Evolutionary conservation across 768 basidiomycete genomes (phyloP), one percentile per base, ranked within the genome.

Genomic region (Boletus rufocinnamomeus): DNA sequence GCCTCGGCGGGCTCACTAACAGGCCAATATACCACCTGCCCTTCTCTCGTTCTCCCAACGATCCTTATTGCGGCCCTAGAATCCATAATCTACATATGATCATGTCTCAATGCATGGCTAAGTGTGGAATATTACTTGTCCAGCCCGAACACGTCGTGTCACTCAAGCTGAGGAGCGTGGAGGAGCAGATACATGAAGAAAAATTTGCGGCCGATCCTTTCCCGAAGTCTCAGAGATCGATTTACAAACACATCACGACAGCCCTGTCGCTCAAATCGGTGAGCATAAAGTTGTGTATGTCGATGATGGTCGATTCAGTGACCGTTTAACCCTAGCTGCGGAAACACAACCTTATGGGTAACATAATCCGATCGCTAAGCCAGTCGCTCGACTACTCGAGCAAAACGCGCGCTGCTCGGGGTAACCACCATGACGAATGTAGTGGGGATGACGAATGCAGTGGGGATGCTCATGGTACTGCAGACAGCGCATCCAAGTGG

Each of bases 81-180:
- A 55, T 72, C 8, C 21, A 54, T 2, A 43, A 43, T 13, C 68
- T 81, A 17, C 60, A 60, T 10, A 21, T 44, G 21, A 53, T 83
- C 19, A 72, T 75, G 53, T 60, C 72, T 34, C 67, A 68, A 28
- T 84, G 82, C 56, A 68, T 65, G 52, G 52, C 52, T 0, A 64
- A 64, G 43, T 61, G 70, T 27, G 82, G 82, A 0, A 60, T 83
- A 11, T 64, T 82, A 4, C 65, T 83, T 3, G 63, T 69, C 16
- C 82, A 83, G 48, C 82, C 82, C 0, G 81, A 83, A 47, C 80
- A 83, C 45, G 74, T 80, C 6, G 72, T 81, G 3, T 83, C 82
- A 0, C 78, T 78, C 57, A 72, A 75, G 55, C 66, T 83, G 35
- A 76, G 77, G 75, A 69, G 70, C 0, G 60, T 82, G 10, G 76